These are phyloP conservation scores for Cylindrodendrum hubeiense DNA, from an alignment of 2,329 filamentous ascomycete species.

Conservation along the genomic window DNA sequence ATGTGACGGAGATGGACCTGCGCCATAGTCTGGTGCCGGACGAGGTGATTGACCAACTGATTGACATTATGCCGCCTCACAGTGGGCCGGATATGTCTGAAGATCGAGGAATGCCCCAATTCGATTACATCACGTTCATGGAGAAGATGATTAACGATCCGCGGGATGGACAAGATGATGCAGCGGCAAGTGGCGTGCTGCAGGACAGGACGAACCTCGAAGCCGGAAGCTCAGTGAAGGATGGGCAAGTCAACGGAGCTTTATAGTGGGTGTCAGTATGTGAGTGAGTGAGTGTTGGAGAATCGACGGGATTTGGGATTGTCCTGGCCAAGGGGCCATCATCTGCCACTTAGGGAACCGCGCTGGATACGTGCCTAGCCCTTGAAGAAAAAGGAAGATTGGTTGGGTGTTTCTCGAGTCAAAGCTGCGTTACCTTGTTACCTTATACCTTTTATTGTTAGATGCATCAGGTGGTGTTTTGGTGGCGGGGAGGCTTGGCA, in stretches of 20 bases:
- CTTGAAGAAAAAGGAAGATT: constrained; percentile 13
- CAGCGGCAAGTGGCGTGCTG: constrained; percentile 45
- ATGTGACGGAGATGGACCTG: constrained; percentile 97
- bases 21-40: constrained; percentile 95
- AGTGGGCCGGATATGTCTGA: constrained; percentile 87
- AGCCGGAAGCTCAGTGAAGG: constrained; percentile 48
- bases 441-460: constrained; percentile 31
- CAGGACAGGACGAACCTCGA: constrained; percentile 51
- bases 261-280: constrained; percentile 24
- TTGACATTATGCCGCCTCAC: constrained; percentile 87
- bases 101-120: constrained; percentile 88
- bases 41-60: constrained; percentile 93
- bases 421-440: constrained; percentile 22
- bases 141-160: constrained; percentile 77
- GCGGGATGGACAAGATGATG: constrained; percentile 45
- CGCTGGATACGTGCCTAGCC: constrained; percentile 21
- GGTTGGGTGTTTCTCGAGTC: constrained; percentile 21
- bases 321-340: constrained; percentile 12
- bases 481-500: constrained; percentile 31
- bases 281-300: constrained; percentile 11
- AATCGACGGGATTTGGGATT: not conserved
- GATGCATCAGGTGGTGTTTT: constrained; percentile 39
- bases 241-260: constrained; percentile 51
- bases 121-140: constrained; percentile 98
- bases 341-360: constrained; percentile 16